These are phyloP conservation scores for Fomitopsis serialis DNA, from an alignment of 768 basidiomycete genomes.

Conservation along the genomic window DNA sequence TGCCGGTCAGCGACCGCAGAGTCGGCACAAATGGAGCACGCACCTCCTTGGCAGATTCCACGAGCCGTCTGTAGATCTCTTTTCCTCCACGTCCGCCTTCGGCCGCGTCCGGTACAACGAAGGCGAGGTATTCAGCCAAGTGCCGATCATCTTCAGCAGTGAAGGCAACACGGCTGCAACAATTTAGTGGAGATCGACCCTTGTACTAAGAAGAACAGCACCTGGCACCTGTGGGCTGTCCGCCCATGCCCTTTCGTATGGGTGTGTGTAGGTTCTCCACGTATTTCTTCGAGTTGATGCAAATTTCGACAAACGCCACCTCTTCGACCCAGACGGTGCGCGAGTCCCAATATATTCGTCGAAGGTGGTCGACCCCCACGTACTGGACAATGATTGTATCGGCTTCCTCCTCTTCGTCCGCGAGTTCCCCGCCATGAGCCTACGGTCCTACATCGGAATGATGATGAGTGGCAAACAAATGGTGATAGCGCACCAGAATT, in stretches of 20 bases:
- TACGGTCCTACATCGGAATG: background rate
- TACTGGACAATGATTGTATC: conserved; percentile 11
- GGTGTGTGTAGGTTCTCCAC: background rate
- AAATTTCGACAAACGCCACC: conserved; percentile 6
- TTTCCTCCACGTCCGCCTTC: conserved; percentile 1
- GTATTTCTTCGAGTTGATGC: conserved; percentile 6
- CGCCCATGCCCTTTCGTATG: conserved; percentile 3
- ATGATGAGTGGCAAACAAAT: background rate
- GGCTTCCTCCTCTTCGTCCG: background rate
- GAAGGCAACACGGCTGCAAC: background rate
- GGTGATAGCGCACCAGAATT: background rate
- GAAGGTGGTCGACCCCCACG: background rate
- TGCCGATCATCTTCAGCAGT: conserved; percentile 1
- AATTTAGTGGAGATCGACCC: background rate
- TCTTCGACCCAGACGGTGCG: conserved; percentile 7
- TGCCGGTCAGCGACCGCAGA: too few species aligned
- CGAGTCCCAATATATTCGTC: conserved; percentile 2
- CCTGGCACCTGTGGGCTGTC: background rate
- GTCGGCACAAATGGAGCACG: background rate
- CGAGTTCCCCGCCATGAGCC: conserved; percentile 10
- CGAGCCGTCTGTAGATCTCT: background rate
- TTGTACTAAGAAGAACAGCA: background rate
- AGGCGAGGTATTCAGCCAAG: conserved; percentile 1
- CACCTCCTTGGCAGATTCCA: background rate
- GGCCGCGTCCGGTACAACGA: background rate